A percentile compares a stretch with the other conserved stretches of the same genome.
Evolutionary conservation across 73 alveolate genomes (phyloP).

Genomic region (Paramecium sonneborni): DNA sequence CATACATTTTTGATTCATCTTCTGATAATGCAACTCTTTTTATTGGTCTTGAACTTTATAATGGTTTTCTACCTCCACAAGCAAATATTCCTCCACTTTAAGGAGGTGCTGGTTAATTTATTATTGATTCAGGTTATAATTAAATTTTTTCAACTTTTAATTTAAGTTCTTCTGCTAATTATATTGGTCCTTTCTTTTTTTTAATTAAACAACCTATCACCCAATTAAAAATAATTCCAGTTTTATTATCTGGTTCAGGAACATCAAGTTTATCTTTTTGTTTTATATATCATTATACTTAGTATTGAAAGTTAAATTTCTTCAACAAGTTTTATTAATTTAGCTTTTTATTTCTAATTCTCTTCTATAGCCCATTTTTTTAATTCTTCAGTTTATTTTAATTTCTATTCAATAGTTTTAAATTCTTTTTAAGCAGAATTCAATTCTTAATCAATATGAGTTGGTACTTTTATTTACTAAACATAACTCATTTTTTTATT

Average conservation of each 20-base stretch:
- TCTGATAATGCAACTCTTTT: slow-evolving; percentile 11
- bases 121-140: not conserved
- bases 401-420: not conserved
- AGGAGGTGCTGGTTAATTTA: not conserved
- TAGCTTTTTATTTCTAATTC: not conserved
- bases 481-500: not conserved
- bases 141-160: slow-evolving; percentile 8
- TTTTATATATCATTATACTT: not conserved
- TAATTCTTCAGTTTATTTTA: not conserved
- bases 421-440: not conserved
- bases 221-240: slow-evolving; percentile 24
- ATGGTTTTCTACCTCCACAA: slow-evolving; percentile 33
- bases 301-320: not conserved
- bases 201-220: not conserved
- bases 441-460: not conserved
- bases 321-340: not conserved
- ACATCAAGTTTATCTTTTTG: not conserved
- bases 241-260: slow-evolving; percentile 23
- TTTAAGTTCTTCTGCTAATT: not conserved
- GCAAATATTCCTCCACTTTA: not conserved
- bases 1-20: not conserved
- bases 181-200: not conserved
- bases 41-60: not conserved
- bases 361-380: not conserved
- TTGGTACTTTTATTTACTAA: not conserved